These are phyloP conservation scores for Trebouxia sp. DNA, from an alignment of 139 green algal species.

Conservation along the genomic window DNA sequence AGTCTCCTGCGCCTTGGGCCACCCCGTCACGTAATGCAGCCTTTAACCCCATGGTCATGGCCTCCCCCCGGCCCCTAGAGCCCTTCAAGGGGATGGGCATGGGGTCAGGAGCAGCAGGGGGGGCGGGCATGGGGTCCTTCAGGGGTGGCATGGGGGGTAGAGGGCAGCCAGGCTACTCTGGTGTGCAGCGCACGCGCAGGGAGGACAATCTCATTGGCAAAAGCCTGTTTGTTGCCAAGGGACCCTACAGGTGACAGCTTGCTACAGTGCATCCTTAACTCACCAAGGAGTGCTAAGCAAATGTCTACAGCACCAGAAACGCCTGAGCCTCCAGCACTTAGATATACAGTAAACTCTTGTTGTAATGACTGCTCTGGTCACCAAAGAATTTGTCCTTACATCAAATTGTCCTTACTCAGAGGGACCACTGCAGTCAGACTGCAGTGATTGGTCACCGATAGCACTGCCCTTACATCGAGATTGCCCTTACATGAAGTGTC, in stretches of 20 bases:
- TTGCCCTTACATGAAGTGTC: too few species aligned
- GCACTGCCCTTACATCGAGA: too few species aligned
- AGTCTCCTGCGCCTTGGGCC: neutral
- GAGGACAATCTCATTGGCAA: conserved; percentile 53
- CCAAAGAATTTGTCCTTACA: too few species aligned
- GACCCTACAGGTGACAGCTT: conserved; percentile 54
- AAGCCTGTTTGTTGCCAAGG: conserved; percentile 58
- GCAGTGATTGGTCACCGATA: too few species aligned
- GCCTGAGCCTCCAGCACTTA: too few species aligned
- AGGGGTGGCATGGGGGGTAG: neutral
- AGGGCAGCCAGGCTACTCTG: conserved; percentile 33
- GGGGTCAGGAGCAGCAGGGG: neutral
- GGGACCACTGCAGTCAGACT: too few species aligned
- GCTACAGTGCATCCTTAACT: too few species aligned
- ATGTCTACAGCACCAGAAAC: too few species aligned
- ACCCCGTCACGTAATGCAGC: conserved; percentile 10
- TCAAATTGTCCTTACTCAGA: too few species aligned
- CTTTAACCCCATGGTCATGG: conserved; percentile 9
- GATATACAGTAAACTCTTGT: too few species aligned
- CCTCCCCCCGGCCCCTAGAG: neutral
- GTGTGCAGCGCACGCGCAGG: conserved; percentile 26
- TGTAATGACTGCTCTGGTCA: too few species aligned
- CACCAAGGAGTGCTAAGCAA: too few species aligned
- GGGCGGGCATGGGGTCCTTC: neutral
- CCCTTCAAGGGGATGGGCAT: neutral